Percentiles rank a stretch among this genome's conserved stretches.
Conservation (phyloP, 176 grass and related monocot species). For the Zea mays region Zm-B73-REFERENCE-NAM-5.0 NC_050100.1:132095501-132096000, state of each 20-base stretch:
- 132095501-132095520: neutral
- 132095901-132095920: neutral
- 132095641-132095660: neutral
- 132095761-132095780: constrained; percentile 1
- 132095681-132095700: constrained; percentile 1
- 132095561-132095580: neutral
- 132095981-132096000: constrained; percentile 96
- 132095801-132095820: constrained; percentile 10
- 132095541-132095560: neutral
- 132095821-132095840: neutral
- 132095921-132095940: neutral
- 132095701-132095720: neutral
- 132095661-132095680: neutral
- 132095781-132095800: neutral
- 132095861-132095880: neutral
- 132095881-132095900: neutral
- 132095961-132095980: constrained; percentile 81
- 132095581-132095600: neutral
- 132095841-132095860: neutral
- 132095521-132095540: neutral
- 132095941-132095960: constrained; percentile 64
- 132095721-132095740: neutral
- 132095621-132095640: neutral
- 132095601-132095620: neutral
- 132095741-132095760: neutral